Percentiles rank a stretch among this genome's conserved stretches.
phyloP scores from a whole-genome alignment of 2,329 filamentous ascomycete genomes.

The Aspergillus novoparasiticus region DNA sequence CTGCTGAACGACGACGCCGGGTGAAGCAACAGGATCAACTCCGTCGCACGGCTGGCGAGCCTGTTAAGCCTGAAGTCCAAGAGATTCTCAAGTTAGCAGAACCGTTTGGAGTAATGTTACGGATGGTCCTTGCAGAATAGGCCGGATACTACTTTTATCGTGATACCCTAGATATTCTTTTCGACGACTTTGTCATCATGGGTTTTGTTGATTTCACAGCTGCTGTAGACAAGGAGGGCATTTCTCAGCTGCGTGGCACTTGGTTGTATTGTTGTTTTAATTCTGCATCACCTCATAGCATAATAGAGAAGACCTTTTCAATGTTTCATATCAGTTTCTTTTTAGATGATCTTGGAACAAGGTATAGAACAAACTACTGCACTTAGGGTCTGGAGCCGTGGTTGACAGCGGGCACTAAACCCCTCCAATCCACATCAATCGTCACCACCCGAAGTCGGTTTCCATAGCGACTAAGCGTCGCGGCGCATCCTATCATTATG shows the following conservation, averaged over 20 bases:
- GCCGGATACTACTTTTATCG: constrained; percentile 8
- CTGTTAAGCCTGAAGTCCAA: constrained; percentile 73
- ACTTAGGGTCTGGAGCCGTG: neutral
- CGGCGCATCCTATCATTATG: neutral
- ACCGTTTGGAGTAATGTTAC: constrained; percentile 79
- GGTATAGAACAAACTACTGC: constrained; percentile 1
- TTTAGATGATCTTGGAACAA: neutral
- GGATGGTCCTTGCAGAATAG: constrained; percentile 76
- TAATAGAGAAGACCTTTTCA: neutral
- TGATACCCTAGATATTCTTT: constrained; percentile 20
- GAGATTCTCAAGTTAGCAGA: constrained; percentile 81
- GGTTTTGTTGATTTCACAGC: constrained; percentile 1
- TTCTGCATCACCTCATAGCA: neutral
- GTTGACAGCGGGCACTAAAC: constrained; percentile 7
- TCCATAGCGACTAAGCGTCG: constrained; percentile 23
- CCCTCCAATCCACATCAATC: constrained; percentile 2
- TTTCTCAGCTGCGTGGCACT: neutral
- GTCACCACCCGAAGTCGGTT: constrained; percentile 15
- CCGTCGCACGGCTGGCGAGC: constrained; percentile 78
- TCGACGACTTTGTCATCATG: neutral
- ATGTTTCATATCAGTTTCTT: neutral
- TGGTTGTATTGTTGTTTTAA: neutral
- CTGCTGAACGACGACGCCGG: constrained; percentile 77
- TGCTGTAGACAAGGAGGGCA: constrained; percentile 1
- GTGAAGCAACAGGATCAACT: constrained; percentile 78